Evolutionary conservation across 768 basidiomycete genomes (phyloP).

Genomic region (Boletus barrowsii): DNA sequence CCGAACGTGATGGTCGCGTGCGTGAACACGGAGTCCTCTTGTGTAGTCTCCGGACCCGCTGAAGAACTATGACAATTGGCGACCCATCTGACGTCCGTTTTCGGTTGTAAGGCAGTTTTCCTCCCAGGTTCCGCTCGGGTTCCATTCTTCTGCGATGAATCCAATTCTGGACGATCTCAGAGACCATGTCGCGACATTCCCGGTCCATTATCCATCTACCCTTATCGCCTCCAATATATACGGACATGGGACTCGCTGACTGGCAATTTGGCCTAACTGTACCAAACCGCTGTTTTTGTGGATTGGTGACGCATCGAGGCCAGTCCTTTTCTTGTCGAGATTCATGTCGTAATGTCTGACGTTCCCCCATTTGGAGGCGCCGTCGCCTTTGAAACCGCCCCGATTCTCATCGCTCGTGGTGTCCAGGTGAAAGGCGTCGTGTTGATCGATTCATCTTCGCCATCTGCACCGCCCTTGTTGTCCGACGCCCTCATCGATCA

Average conservation of each 20-base stretch:
- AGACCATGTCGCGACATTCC: slow-evolving; percentile 35
- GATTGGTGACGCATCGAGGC: slow-evolving; percentile 62
- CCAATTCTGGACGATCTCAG: slow-evolving; percentile 52
- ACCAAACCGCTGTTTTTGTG: slow-evolving; percentile 38
- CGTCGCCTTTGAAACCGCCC: slow-evolving; percentile 62
- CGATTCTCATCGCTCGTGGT: slow-evolving; percentile 41
- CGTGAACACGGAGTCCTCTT: slow-evolving; percentile 56
- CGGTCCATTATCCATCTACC: slow-evolving; percentile 46
- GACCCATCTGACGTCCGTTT: slow-evolving; percentile 34
- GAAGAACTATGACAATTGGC: slow-evolving; percentile 42
- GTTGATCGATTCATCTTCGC: slow-evolving; percentile 66
- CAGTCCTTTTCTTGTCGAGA: slow-evolving; percentile 4
- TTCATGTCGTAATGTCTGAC: neutral
- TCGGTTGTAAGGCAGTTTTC: slow-evolving; percentile 38
- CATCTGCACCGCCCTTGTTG: slow-evolving; percentile 54
- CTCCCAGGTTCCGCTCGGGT: slow-evolving; percentile 58
- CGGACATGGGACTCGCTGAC: slow-evolving; percentile 51
- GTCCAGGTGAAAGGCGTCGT: slow-evolving; percentile 53
- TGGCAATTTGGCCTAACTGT: slow-evolving; percentile 47
- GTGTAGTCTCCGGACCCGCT: slow-evolving; percentile 57
- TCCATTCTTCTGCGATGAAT: slow-evolving; percentile 64
- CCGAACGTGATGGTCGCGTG: slow-evolving; percentile 51
- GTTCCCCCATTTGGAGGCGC: slow-evolving; percentile 60
- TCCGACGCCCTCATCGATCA: slow-evolving; percentile 51
- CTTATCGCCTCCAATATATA: slow-evolving; percentile 62